Base-by-base conservation (phyloP, 2,329 filamentous ascomycete genomes). In the Ophidiomyces ophidiicola region DNA sequence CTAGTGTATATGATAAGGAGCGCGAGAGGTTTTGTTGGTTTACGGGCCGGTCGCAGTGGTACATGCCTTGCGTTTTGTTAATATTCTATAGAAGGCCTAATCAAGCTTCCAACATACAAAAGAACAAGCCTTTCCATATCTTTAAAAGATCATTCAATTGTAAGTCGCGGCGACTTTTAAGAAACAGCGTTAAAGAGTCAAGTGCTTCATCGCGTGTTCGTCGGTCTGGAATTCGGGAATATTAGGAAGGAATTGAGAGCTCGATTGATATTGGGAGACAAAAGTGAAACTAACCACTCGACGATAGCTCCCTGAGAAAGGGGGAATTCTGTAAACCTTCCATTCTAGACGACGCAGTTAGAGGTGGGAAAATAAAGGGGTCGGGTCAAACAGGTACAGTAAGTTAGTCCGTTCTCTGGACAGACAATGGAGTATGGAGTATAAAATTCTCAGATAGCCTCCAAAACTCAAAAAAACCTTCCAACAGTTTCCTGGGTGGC, bases 41-140 rank as follows among this genome's bases (percentile, higher is more conserved):
- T n/a, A 78, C 65, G 7, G 86, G 80, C 33, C 86, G 82, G 68
- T 94, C 87, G 60, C 80, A 85, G 78, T 94, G 90, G 80, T 85
- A 94, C 53, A 90, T 75, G 54, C 80, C 80, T 70, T 34, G 21
- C n/a, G 18, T 34, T 18, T 21, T 6, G n/a, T 28, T 31, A 21
- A 32, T 4, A 5, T 29, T 17, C 18, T 12, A 26, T 4, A 14
- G 8, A 7, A 8, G 18, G 17, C 25, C 32, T 26, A 29, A 17
- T 37, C 30, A 7, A 20, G 17, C 11, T 3, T 12, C 3, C 20
- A 17, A 21, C 65, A 39, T 66, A 72, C 74, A 76, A 70, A 86
- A 94, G 68, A 90, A 94, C 14, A 96, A 74, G 4, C 86, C 88
- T 57, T 92, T 93, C 85, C 86, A 94, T 48, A 96, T 73, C 66